Conservation (phyloP, 2,329 filamentous ascomycete species). For the Fusarium metavorans region DNA sequence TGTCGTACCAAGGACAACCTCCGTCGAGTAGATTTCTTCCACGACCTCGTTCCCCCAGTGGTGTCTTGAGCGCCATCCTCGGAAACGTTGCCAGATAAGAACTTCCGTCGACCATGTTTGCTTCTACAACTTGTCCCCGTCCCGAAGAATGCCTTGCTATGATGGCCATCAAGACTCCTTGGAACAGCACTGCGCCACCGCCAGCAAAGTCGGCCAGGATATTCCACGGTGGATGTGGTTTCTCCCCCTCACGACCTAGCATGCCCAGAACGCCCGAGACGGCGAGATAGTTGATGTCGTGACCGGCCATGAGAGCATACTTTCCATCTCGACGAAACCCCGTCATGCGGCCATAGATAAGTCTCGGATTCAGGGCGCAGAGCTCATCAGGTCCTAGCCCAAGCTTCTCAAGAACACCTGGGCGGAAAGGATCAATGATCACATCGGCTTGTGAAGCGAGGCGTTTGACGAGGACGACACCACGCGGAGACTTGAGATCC, state of each 20-base stretch:
- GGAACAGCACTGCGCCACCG: slow-evolving; percentile 83
- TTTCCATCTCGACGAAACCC: slow-evolving; percentile 90
- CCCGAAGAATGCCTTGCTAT: slow-evolving; percentile 73
- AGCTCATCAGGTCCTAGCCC: slow-evolving; percentile 80
- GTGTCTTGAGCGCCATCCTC: slow-evolving; percentile 73
- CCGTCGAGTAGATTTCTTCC: slow-evolving; percentile 86
- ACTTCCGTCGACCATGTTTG: slow-evolving; percentile 95
- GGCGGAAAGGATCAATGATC: slow-evolving; percentile 93
- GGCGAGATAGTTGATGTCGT: slow-evolving; percentile 97
- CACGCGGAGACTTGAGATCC: slow-evolving; percentile 77
- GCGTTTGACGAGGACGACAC: slow-evolving; percentile 73
- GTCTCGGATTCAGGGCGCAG: slow-evolving; percentile 73
- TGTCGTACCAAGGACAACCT: slow-evolving; percentile 89
- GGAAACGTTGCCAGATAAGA: slow-evolving; percentile 84
- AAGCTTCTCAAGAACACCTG: slow-evolving; percentile 88
- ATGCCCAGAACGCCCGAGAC: slow-evolving; percentile 83
- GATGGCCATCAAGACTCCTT: slow-evolving; percentile 85
- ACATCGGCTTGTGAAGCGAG: slow-evolving; percentile 81
- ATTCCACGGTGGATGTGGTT: slow-evolving; percentile 84
- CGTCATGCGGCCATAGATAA: slow-evolving; percentile 88
- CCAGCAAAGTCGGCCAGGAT: slow-evolving; percentile 92
- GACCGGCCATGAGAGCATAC: slow-evolving; percentile 89
- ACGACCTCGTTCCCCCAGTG: slow-evolving; percentile 71
- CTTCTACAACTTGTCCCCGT: slow-evolving; percentile 88
- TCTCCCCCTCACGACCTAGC: slow-evolving; percentile 76